Evolutionary conservation across 169 alveolate species (phyloP).

Genomic region (Theileria parva): DNA sequence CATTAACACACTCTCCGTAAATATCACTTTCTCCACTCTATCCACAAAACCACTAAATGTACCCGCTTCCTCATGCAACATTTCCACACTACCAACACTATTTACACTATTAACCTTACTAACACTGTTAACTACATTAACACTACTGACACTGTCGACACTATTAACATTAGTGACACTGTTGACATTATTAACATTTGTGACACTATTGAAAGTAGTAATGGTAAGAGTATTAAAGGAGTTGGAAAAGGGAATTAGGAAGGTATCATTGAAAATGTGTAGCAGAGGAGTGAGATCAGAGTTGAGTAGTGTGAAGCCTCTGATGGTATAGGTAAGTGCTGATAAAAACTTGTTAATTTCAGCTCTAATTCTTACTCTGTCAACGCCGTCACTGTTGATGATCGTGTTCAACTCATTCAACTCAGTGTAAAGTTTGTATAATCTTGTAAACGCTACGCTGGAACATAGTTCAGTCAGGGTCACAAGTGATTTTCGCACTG

Average conservation of each 20-base stretch:
- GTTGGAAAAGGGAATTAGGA: conserved; percentile 5
- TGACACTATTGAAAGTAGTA: no score
- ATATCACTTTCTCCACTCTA: background rate
- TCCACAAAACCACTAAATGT: conserved; percentile 38
- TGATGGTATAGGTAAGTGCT: conserved; percentile 47
- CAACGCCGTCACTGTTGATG: background rate
- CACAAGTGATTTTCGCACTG: conserved; percentile 1
- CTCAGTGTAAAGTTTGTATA: conserved; percentile 36
- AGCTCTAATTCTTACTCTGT: background rate
- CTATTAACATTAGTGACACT: no score
- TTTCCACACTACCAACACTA: no score
- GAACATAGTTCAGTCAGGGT: conserved; percentile 30
- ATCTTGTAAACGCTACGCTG: conserved; percentile 12
- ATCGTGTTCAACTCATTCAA: background rate
- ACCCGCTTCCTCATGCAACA: conserved; percentile 32
- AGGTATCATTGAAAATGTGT: conserved; percentile 5
- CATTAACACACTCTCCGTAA: conserved; percentile 42
- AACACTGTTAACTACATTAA: no score
- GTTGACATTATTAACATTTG: no score
- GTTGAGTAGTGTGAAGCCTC: conserved; percentile 37
- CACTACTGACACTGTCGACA: no score
- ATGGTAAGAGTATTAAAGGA: no score
- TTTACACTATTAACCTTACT: no score
- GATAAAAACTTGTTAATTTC: conserved; percentile 33
- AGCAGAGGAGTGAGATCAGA: background rate